A percentile compares a stretch with the other conserved stretches of the same genome.
Conservation (phyloP, 306 rosid species). For the Malus domestica region ASM211411v1 NC_041789.1:31254501-31255000, state of each 20-base stretch:
- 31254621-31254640: not conserved
- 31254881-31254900: accelerated
- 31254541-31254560: slow-evolving; percentile 15
- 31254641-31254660: not conserved
- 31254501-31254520: not conserved
- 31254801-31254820: not conserved
- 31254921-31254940: accelerated
- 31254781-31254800: slow-evolving; percentile 26
- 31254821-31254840: slow-evolving; percentile 11
- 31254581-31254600: not conserved
- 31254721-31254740: not conserved
- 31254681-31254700: slow-evolving; percentile 26
- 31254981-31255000: accelerated
- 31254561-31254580: not conserved
- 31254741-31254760: not conserved
- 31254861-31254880: too few species aligned
- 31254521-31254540: not conserved
- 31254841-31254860: too few species aligned
- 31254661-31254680: slow-evolving; percentile 31
- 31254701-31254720: slow-evolving; percentile 23
- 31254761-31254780: not conserved
- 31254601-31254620: not conserved
- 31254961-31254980: accelerated
- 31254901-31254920: accelerated
- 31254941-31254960: accelerated